Evolutionary conservation across 441 rosid species (phyloP).

Genomic region (Syzygium syzygioides): DNA sequence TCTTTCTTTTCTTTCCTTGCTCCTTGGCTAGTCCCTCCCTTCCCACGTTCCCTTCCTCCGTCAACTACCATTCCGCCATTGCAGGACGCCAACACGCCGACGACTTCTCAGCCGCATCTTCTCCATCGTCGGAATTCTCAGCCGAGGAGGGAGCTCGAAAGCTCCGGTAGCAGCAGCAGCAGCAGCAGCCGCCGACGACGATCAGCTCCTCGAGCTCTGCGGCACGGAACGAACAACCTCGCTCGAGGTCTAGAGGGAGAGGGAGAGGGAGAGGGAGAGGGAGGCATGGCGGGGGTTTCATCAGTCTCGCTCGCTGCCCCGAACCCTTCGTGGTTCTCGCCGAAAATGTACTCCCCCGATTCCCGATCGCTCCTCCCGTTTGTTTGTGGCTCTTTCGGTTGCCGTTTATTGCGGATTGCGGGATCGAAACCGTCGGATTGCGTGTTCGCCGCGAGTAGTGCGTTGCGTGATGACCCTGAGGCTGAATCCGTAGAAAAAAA

Average conservation of each 20-base stretch:
- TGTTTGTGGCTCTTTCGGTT: background rate
- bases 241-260: background rate
- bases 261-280: background rate
- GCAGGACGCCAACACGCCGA: background rate
- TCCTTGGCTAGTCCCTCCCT: background rate
- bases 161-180: background rate
- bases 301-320: conserved; percentile 3
- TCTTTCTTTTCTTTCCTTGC: background rate
- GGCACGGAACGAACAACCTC: background rate
- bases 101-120: background rate
- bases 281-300: conserved; percentile 14
- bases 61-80: background rate
- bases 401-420: background rate
- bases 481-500: no score
- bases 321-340: conserved; percentile 75
- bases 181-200: no score
- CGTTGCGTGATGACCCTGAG: background rate
- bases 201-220: background rate
- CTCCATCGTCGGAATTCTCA: background rate
- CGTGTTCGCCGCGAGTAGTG: background rate
- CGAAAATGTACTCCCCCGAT: conserved; percentile 28
- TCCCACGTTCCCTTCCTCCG: background rate
- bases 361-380: background rate
- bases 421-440: background rate
- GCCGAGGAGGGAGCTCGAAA: background rate